Evolutionary conservation across 306 rosid genomes (phyloP).

Genomic region (Sicyos edulis): DNA sequence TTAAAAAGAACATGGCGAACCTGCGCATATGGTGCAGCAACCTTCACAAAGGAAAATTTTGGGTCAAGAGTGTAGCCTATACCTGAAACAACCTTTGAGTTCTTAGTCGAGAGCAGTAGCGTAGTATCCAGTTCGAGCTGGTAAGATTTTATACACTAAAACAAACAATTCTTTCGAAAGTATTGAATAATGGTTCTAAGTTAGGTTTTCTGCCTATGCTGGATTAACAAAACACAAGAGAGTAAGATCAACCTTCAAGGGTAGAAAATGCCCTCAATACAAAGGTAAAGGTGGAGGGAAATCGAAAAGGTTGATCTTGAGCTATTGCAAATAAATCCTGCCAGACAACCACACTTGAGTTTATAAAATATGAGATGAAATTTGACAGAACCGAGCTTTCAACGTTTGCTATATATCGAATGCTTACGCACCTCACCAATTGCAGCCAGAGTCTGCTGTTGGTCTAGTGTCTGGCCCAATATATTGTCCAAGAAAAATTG

Average conservation of each 20-base stretch:
- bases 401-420: background rate
- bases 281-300: constrained; percentile 86
- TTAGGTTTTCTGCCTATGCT: background rate
- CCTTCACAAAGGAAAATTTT: constrained; percentile 81
- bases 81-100: constrained; percentile 38
- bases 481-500: constrained; percentile 66
- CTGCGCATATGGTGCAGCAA: constrained; percentile 97
- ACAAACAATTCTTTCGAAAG: background rate
- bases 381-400: background rate
- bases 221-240: constrained; percentile 3
- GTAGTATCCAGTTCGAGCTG: background rate
- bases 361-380: background rate
- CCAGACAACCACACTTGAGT: constrained; percentile 19
- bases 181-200: background rate
- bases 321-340: constrained; percentile 90
- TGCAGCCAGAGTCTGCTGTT: constrained; percentile 59
- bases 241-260: constrained; percentile 57
- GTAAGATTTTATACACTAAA: background rate
- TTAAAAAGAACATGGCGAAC: constrained; percentile 27
- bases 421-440: constrained; percentile 64
- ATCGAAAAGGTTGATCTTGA: constrained; percentile 83
- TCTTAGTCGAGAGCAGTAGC: constrained; percentile 5
- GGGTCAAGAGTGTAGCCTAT: constrained; percentile 75
- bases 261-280: constrained; percentile 84
- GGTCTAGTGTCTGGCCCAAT: constrained; percentile 61